Evolutionary conservation across 148 eudicot species (phyloP).

Genomic region (Cornus florida): DNA sequence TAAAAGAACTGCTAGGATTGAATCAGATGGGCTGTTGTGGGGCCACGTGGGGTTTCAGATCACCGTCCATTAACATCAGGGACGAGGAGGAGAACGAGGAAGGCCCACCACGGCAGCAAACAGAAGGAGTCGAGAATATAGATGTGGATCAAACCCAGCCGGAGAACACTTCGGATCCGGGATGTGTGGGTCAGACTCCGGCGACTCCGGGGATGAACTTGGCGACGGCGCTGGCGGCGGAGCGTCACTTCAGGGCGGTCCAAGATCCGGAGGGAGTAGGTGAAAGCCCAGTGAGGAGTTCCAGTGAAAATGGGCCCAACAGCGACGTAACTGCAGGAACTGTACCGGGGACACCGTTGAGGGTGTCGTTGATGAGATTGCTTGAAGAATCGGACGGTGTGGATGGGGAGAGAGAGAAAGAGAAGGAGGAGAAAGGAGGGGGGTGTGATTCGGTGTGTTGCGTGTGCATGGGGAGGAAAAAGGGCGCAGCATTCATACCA

Average conservation of each 20-base stretch:
- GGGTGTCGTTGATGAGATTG: slow-evolving; percentile 82
- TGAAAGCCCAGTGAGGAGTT: slow-evolving; percentile 15
- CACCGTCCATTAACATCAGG: slow-evolving; percentile 14
- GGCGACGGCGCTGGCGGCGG: slow-evolving; percentile 75
- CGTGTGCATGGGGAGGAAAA: slow-evolving; percentile 96
- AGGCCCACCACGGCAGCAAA: slow-evolving; percentile 2
- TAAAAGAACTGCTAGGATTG: slow-evolving; percentile 68
- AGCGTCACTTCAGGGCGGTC: slow-evolving; percentile 45
- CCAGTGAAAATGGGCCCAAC: neutral
- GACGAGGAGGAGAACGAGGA: slow-evolving; percentile 19
- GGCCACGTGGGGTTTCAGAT: slow-evolving; percentile 39
- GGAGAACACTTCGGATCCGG: slow-evolving; percentile 6
- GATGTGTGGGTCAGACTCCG: slow-evolving; percentile 17
- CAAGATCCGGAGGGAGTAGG: slow-evolving; percentile 19
- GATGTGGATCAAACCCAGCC: slow-evolving; percentile 1
- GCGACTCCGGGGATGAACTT: slow-evolving; percentile 51
- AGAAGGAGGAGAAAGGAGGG: neutral
- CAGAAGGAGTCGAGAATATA: neutral
- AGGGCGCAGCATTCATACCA: slow-evolving; percentile 92
- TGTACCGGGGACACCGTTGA: slow-evolving; percentile 43
- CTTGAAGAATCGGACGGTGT: slow-evolving; percentile 62
- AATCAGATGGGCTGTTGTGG: slow-evolving; percentile 61
- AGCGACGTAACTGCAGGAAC: neutral
- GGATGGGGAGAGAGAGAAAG: slow-evolving; percentile 26
- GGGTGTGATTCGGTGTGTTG: slow-evolving; percentile 69